Base-by-base conservation (phyloP, 2,329 filamentous ascomycete genomes). In the Chalara sp. region DNA sequence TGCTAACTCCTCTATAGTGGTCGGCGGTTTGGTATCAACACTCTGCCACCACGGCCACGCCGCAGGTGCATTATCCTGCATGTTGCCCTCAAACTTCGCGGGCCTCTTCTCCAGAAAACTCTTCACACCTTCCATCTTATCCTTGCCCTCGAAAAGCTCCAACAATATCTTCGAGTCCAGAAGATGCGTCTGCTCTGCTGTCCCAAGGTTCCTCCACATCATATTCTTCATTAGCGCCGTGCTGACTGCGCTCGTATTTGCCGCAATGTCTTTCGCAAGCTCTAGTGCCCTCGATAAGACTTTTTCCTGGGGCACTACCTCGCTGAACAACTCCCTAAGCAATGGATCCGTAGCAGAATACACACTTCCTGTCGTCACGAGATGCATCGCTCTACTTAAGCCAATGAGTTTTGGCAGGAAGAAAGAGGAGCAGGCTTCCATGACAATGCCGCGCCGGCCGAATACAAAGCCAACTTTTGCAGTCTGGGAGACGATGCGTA, bases 381-480 rank as follows among this genome's bases (percentile, higher is more conserved):
- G 73, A 61, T 84, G 79, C 64, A 84, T 68, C 0, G 85, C 84
- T 56, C 78, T 75, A 11, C 76, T 76, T 50, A 76, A 71, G 51
- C 87, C 86, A 53, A 89, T 76, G 30, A 89, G 71, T 0, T 83
- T 76, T 2, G 86, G 86, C 35, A 90, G 72, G 71, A 87, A 90
- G 67, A 78, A 90, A 6, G 80, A 83, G 47, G 76, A 81, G 62
- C 79, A 84, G 0, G 83, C 85, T 67, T 91, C 87, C 78, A 87
- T 84, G 53, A 81, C 74, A 60, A 90, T 74, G 1, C 86, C 86
- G 42, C 86, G 75, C 30, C 84, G 77, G 29, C 78, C 75, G 65
- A 90, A 91, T 13, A 89, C 84, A 63, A 89, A 87, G 48, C 86
- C 86, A 55, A 89, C 78, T 62, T 85, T 86, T 2, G 84, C 82